phyloP scores from a whole-genome alignment of 225 moss, liverwort and hornwort species.

The Physcomitrellopsis africana region DNA sequence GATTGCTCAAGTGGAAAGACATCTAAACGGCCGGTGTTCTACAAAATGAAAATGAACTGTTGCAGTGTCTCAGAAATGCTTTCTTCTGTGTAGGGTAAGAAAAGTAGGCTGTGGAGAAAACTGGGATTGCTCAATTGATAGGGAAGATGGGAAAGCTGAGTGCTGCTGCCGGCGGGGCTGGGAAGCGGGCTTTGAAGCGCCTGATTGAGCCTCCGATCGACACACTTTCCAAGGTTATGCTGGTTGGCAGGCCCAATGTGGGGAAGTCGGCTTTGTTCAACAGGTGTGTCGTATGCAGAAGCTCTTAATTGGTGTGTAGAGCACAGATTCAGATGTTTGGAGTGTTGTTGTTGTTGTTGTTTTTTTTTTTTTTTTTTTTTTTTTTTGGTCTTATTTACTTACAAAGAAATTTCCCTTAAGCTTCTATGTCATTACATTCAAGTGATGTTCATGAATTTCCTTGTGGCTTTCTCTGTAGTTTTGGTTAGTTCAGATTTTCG shows the following conservation, averaged over 20 bases:
- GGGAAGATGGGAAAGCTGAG: slow-evolving; percentile 48
- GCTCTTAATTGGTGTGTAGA: neutral
- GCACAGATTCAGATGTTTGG: neutral
- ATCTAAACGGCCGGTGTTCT: too few species aligned
- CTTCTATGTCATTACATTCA: neutral
- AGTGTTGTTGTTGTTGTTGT: too few species aligned
- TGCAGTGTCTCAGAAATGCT: too few species aligned
- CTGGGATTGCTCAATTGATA: neutral
- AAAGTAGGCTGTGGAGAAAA: neutral
- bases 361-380: too few species aligned
- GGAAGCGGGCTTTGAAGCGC: slow-evolving; percentile 56
- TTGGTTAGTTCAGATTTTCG: too few species aligned
- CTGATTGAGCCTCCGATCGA: slow-evolving; percentile 61
- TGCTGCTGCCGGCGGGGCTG: slow-evolving; percentile 36
- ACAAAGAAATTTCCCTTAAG: neutral
- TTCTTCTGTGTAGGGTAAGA: neutral
- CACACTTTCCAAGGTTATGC: slow-evolving; percentile 76
- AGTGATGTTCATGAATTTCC: neutral
- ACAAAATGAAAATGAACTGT: too few species aligned
- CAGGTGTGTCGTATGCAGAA: slow-evolving; percentile 43
- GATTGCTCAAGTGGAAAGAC: too few species aligned
- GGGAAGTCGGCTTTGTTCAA: slow-evolving; percentile 95
- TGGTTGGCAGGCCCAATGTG: slow-evolving; percentile 91
- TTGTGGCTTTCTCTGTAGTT: neutral
- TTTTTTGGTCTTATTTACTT: too few species aligned